Base-by-base conservation (phyloP, 768 basidiomycete genomes). In the Xerocomellus dryophilus region DNA sequence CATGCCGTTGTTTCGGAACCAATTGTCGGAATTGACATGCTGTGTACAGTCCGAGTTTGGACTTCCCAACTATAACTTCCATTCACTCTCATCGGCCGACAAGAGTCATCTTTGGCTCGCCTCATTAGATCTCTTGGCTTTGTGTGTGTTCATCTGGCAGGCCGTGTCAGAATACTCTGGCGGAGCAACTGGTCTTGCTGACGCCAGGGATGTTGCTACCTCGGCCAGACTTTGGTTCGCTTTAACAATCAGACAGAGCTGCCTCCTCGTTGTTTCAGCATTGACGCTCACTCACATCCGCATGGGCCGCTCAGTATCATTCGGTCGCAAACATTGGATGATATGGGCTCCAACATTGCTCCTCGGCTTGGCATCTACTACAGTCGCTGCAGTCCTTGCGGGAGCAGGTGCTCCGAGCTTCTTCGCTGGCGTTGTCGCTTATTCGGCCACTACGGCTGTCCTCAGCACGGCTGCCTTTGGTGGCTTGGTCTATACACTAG, bases 61-160 rank as follows among this genome's bases (percentile, higher is more conserved):
- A 57, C 78, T 86, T 54, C 86, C 85, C 56, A 83, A 82, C 65
- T 65, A 59, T 42, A 65, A 64, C 46, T 86, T 82, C 68, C 78
- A 77, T 60, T 80, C 80, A 14, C 77, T 90, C 56, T 84, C 87
- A 38, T 72, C 79, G 35, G 81, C 83, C 47, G 83, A 88, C 68
- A 85, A 87, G 72, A 79, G 78, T 56, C 86, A 88, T 65, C 62
- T 90, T 43, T 90, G 88, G 86, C 74, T 90, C 46, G 84, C 87
- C 54, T 71, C 76, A 25, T 78, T 86, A 43, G 88, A 90, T 62
- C 62, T 89, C 29, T 46, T 86, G 41, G 81, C 85, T 12, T 74
- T 90, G 34, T 71, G 68, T 29, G 66, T 84, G 20, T 88, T 90
- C 66, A 65, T 84, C 43, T 90, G 88, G 86, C 81, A 90, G 61